Percentiles rank a stretch among this genome's conserved stretches.
Conservation (phyloP, 2,329 filamentous ascomycete genomes). For the Xylariaceae sp. region DNA sequence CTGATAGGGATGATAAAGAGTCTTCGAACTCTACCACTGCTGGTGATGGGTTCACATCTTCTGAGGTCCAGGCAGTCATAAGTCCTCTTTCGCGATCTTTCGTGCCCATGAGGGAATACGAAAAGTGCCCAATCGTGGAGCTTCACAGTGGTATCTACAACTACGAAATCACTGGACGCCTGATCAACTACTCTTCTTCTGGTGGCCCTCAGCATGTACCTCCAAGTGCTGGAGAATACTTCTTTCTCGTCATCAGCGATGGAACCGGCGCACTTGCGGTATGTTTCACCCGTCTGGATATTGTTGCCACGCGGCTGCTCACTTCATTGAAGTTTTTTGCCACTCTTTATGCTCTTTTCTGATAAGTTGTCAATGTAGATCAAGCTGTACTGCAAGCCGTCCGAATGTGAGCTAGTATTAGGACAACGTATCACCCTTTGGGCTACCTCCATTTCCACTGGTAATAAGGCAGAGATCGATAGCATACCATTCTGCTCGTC, state of each 20-base stretch:
- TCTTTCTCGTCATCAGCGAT: slow-evolving; percentile 56
- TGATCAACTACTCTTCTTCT: slow-evolving; percentile 52
- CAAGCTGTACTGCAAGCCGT: slow-evolving; percentile 46
- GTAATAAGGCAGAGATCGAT: slow-evolving; percentile 33
- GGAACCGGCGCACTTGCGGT: slow-evolving; percentile 53
- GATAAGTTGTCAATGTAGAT: slow-evolving; percentile 35
- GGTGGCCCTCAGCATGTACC: slow-evolving; percentile 39
- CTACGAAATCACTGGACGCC: slow-evolving; percentile 51
- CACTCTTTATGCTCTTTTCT: not conserved
- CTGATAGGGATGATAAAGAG: slow-evolving; percentile 8
- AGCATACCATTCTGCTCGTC: slow-evolving; percentile 43
- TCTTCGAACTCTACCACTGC: slow-evolving; percentile 12
- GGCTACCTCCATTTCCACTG: slow-evolving; percentile 53
- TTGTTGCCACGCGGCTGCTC: not conserved
- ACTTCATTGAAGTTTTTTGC: too few species aligned
- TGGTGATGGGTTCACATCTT: slow-evolving; percentile 53
- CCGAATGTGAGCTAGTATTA: slow-evolving; percentile 43
- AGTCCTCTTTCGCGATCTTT: slow-evolving; percentile 38
- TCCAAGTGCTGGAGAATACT: slow-evolving; percentile 44
- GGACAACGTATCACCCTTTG: slow-evolving; percentile 56
- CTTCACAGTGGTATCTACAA: slow-evolving; percentile 49
- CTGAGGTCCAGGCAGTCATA: slow-evolving; percentile 40
- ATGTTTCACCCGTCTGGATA: slow-evolving; percentile 8
- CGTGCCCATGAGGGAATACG: slow-evolving; percentile 45
- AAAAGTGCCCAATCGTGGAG: slow-evolving; percentile 44